These are phyloP conservation scores for Scedosporium aurantiacum DNA, from an alignment of 2,329 filamentous ascomycete genomes.

Conservation along the genomic window DNA sequence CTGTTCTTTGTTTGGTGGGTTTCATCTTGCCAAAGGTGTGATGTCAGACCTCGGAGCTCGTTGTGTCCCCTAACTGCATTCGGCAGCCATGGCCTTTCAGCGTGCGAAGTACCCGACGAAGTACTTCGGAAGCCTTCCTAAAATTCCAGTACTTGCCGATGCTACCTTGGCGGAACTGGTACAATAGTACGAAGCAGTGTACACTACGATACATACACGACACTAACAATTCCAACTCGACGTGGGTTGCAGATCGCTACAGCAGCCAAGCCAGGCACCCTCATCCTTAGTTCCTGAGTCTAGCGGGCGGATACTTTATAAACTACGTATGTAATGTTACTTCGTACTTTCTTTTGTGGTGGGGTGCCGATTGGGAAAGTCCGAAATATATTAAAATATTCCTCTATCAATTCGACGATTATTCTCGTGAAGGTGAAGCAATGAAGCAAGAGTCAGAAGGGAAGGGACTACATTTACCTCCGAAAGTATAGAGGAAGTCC, in stretches of 20 bases:
- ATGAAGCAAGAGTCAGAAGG: too few relatives aligned
- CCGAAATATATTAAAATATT: too few relatives aligned
- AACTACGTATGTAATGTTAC: neutral
- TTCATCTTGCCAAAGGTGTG: neutral
- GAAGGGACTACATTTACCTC: too few relatives aligned
- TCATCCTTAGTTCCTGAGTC: neutral
- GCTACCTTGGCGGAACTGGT: neutral
- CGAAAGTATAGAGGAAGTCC: too few relatives aligned
- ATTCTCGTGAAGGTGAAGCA: too few relatives aligned
- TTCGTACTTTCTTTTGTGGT: neutral
- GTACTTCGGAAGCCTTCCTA: neutral
- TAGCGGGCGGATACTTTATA: neutral
- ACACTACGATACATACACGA: too few relatives aligned
- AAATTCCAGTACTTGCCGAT: neutral
- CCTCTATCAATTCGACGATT: too few relatives aligned
- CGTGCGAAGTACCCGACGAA: neutral
- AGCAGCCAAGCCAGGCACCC: neutral
- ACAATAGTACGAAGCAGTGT: neutral
- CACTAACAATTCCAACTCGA: too few relatives aligned
- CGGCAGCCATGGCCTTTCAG: neutral
- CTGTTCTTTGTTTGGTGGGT: neutral
- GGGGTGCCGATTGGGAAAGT: neutral
- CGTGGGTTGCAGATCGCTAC: neutral
- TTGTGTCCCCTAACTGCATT: neutral
- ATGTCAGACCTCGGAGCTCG: neutral